Evolutionary conservation across 148 eudicot genomes (phyloP).

Genomic region (Nepenthes mirabilis): DNA sequence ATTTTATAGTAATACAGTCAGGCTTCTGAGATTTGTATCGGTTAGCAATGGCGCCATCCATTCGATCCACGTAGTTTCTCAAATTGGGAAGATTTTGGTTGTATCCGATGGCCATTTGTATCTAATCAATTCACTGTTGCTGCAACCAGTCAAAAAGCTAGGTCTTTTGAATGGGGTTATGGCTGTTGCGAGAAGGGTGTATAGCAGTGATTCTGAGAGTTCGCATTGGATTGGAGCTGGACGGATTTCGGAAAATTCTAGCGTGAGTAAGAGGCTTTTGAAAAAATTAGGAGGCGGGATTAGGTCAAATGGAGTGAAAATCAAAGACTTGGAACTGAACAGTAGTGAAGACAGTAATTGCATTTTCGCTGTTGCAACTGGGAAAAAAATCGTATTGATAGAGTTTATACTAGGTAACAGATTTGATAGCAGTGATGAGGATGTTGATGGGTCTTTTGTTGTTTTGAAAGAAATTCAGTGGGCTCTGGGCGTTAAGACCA

Average conservation of each 20-base stretch:
- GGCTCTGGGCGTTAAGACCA: constrained; percentile 31
- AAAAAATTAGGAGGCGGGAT: constrained; percentile 44
- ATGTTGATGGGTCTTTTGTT: constrained; percentile 24
- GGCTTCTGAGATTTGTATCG: constrained; percentile 16
- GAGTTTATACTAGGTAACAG: constrained; percentile 28
- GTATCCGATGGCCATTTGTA: constrained; percentile 44
- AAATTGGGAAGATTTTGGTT: constrained; percentile 27
- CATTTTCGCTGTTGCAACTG: constrained; percentile 43
- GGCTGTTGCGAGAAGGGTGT: constrained; percentile 40
- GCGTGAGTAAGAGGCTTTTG: constrained; percentile 31
- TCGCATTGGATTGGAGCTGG: constrained; percentile 15
- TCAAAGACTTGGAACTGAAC: constrained; percentile 21
- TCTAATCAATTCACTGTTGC: constrained; percentile 26
- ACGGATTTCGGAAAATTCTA: constrained; percentile 8
- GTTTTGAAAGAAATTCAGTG: constrained; percentile 66
- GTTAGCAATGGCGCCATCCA: constrained; percentile 19
- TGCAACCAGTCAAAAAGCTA: constrained; percentile 31
- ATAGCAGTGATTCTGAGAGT: constrained; percentile 20
- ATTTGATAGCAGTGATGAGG: not conserved
- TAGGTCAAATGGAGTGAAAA: constrained; percentile 34
- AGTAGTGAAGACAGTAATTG: constrained; percentile 23
- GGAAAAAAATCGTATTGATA: constrained; percentile 48
- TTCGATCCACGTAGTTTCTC: constrained; percentile 26
- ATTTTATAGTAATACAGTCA: constrained; percentile 6
- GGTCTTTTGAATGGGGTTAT: constrained; percentile 33